Percentiles rank a stretch among this genome's conserved stretches.
phyloP scores from a whole-genome alignment of 192 early-diverging fungal species.

The Phycomyces nitens region DNA sequence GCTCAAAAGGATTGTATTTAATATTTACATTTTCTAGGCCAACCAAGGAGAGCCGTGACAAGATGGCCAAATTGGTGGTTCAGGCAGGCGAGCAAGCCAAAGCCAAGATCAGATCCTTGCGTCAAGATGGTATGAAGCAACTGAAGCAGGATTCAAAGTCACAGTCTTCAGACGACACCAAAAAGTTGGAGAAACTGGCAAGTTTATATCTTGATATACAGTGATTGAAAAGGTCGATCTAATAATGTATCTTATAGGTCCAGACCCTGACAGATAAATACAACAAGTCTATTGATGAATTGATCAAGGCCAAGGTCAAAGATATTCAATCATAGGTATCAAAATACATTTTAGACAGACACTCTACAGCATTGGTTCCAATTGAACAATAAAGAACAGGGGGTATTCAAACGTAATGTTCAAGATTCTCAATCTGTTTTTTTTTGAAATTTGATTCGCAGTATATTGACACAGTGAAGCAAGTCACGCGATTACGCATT shows the following conservation, averaged over 20 bases:
- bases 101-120: slow-evolving; percentile 58
- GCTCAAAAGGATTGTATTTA: background rate
- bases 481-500: too few species aligned
- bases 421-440: too few species aligned
- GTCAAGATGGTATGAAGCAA: slow-evolving; percentile 72
- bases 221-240: background rate
- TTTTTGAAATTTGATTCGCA: too few species aligned
- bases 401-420: too few species aligned
- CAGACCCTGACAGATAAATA: slow-evolving; percentile 63
- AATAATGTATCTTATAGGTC: slow-evolving; percentile 31
- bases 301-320: slow-evolving; percentile 63
- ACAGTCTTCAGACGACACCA: slow-evolving; percentile 51
- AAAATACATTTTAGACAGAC: background rate
- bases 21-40: slow-evolving; percentile 40
- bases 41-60: slow-evolving; percentile 73
- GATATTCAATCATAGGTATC: slow-evolving; percentile 51
- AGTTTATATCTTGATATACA: background rate
- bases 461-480: too few species aligned
- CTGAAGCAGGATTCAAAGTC: slow-evolving; percentile 62
- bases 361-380: too few species aligned
- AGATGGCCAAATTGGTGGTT: slow-evolving; percentile 60
- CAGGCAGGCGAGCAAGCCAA: slow-evolving; percentile 66
- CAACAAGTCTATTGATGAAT: slow-evolving; percentile 59
- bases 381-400: too few species aligned
- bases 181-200: slow-evolving; percentile 57